A percentile compares a stretch with the other conserved stretches of the same genome.
Conservation (phyloP, 2,329 filamentous ascomycete species). For the Fusarium equiseti region DNA sequence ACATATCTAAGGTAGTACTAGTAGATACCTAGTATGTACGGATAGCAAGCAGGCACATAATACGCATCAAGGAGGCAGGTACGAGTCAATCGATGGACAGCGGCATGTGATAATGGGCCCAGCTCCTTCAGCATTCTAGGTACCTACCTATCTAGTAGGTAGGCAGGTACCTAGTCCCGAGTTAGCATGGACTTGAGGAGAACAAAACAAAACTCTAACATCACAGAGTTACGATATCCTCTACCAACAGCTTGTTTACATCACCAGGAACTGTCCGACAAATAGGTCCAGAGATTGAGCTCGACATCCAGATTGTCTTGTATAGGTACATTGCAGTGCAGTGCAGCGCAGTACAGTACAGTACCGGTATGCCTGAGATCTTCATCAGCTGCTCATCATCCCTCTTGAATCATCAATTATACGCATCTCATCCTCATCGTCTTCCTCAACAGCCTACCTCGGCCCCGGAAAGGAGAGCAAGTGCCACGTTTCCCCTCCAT, state of each 20-base stretch:
- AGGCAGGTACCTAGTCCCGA: background rate
- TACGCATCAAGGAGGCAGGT: constrained; percentile 3
- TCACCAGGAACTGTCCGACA: background rate
- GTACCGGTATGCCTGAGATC: background rate
- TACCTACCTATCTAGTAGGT: no score
- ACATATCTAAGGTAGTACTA: no score
- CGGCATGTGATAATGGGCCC: constrained; percentile 42
- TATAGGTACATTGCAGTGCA: background rate
- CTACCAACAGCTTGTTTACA: background rate
- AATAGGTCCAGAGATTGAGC: background rate
- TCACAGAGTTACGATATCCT: background rate
- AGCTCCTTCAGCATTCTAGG: background rate
- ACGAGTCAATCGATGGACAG: constrained; percentile 2
- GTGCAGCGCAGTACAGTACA: background rate
- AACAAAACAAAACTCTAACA: background rate
- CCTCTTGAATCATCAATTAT: background rate
- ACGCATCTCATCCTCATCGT: background rate
- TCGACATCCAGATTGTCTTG: background rate
- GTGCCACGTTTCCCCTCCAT: background rate
- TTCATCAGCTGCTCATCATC: background rate
- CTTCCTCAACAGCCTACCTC: background rate
- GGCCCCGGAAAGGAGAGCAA: background rate
- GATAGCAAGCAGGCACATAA: background rate
- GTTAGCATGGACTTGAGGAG: background rate
- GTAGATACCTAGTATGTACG: background rate